Evolutionary conservation across 2,329 filamentous ascomycete species (phyloP), one percentile per base, ranked within the genome.

Genomic region (Periconia digitata): DNA sequence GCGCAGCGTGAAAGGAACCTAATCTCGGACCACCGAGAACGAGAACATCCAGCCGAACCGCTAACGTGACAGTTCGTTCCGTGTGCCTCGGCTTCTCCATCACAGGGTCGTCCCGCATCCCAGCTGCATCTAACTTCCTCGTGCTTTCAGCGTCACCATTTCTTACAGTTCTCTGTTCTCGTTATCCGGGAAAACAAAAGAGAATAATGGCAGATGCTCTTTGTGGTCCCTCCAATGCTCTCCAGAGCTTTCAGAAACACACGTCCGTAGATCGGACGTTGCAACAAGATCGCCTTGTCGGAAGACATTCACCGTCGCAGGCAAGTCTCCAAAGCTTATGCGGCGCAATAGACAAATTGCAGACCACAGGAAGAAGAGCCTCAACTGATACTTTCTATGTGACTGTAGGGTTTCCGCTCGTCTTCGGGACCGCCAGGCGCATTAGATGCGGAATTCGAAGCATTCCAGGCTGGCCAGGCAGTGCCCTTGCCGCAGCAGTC

Each of bases 171-270:
- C 52, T 51, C 10, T 46, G 35, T 50, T 32, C 29, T 46, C 24
- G 12, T 6, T 40, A 32, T 32, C 21, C 17, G 8, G 18, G 18
- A 39, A 20, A 38, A 23, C 8, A 20, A 15, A n/a, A 13, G 38
- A 40, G 22, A 42, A 29, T 23, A 50, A 88, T 88, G 85, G 77
- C 82, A 44, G 85, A 88, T 62, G 78, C 81, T 58, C 75, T 89
- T 47, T 92, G 88, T 67, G 87, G 88, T 50, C 86, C 87, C 16
- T 88, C 87, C 12, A 90, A 88, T 71, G 80, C 86, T 54, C 80
- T 89, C 44, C 87, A 90, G 70, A 85, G 81, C 63, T 83, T 91
- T 66, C 81, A 86, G 61, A 85, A 86, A 60, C 87, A 90, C 69
- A 75, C 82, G 10, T 79, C 85, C 41, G 79, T 82, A 53, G 86